Conservation (phyloP, 805 yeast species). For the Groenewaldozyma tartarivorans region DNA sequence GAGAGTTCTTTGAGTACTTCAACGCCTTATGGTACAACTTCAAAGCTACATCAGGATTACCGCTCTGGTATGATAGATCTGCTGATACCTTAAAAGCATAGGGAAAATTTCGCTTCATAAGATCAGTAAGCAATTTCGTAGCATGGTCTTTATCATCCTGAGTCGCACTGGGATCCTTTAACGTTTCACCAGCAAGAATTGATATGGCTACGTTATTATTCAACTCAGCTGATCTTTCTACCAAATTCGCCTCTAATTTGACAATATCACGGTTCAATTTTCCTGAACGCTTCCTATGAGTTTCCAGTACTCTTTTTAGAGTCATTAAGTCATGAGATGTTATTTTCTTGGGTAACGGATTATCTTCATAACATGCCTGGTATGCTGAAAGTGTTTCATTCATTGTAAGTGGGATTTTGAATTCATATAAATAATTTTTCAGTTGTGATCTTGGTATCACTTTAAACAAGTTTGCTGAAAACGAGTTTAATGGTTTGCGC, state of each 20-base stretch:
- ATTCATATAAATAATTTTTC: conserved; percentile 19
- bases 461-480: too few species aligned
- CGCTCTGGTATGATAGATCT: conserved; percentile 52
- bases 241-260: conserved; percentile 56
- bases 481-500: too few species aligned
- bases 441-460: conserved; percentile 14
- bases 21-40: conserved; percentile 42
- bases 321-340: conserved; percentile 52
- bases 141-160: conserved; percentile 59
- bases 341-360: conserved; percentile 37
- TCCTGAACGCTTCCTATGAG: conserved; percentile 51
- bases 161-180: conserved; percentile 27
- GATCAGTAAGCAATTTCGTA: conserved; percentile 43
- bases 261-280: conserved; percentile 47
- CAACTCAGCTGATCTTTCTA: conserved; percentile 76
- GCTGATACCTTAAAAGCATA: conserved; percentile 70
- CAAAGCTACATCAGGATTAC: conserved; percentile 44
- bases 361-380: conserved; percentile 15
- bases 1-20: conserved; percentile 37
- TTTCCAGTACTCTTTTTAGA: conserved; percentile 57
- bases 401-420: conserved; percentile 19
- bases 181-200: conserved; percentile 44
- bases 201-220: conserved; percentile 79
- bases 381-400: conserved; percentile 12
- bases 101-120: conserved; percentile 57